phyloP scores from a whole-genome alignment of 1,284 basidiomycete species.

The Ceratobasidium sp. region DNA sequence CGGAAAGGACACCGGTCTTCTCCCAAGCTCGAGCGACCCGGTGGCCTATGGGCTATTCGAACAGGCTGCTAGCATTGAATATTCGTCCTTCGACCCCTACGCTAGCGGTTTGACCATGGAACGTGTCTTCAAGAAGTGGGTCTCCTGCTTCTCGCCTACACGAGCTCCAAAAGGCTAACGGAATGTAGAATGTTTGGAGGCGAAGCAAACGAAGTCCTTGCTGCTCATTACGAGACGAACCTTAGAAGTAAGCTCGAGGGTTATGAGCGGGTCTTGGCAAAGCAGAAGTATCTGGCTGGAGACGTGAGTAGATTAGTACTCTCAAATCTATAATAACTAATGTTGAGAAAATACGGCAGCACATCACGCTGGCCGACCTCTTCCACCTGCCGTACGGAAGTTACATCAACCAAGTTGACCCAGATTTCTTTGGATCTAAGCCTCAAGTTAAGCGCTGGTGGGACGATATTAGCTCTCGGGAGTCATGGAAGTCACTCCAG shows the following conservation, averaged over 20 bases:
- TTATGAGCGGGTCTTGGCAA: slow-evolving; percentile 65
- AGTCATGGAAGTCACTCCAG: too few species aligned
- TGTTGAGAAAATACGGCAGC: slow-evolving; percentile 24
- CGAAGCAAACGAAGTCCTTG: slow-evolving; percentile 54
- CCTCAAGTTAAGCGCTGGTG: slow-evolving; percentile 37
- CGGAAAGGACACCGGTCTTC: slow-evolving; percentile 29
- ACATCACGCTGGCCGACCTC: slow-evolving; percentile 67
- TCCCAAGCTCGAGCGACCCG: slow-evolving; percentile 49
- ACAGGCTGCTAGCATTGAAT: slow-evolving; percentile 56
- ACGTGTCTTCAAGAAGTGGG: slow-evolving; percentile 37
- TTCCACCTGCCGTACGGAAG: slow-evolving; percentile 67
- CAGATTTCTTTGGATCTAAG: slow-evolving; percentile 4
- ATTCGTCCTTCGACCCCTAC: slow-evolving; percentile 55
- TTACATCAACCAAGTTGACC: slow-evolving; percentile 47
- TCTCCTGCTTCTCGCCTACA: too few species aligned
- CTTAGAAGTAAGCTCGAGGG: slow-evolving; percentile 62
- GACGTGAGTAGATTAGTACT: slow-evolving; percentile 53
- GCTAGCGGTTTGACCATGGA: slow-evolving; percentile 46
- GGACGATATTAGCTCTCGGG: slow-evolving; percentile 24
- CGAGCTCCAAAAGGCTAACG: too few species aligned
- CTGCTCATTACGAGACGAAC: slow-evolving; percentile 52
- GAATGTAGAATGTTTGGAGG: slow-evolving; percentile 44
- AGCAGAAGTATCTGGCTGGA: slow-evolving; percentile 66
- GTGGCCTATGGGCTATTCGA: slow-evolving; percentile 55
- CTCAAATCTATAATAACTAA: background rate